Evolutionary conservation across 257 asterid species (phyloP).

Genomic region (Anisodus tanguticus): DNA sequence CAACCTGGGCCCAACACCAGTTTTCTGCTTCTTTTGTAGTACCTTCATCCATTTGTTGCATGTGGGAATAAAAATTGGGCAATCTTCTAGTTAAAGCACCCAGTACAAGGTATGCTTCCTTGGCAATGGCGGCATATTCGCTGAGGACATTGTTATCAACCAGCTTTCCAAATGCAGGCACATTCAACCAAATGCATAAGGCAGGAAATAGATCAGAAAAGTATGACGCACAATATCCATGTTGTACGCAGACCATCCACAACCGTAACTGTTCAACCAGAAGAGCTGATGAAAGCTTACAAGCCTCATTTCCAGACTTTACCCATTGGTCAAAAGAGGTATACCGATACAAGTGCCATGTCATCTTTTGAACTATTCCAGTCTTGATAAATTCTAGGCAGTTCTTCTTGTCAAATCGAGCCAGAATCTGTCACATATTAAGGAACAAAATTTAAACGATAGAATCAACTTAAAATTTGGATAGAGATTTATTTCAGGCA

Average conservation of each 20-base stretch:
- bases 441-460: background rate
- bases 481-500: conserved; percentile 21
- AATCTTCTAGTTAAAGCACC: conserved; percentile 69
- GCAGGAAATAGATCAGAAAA: conserved; percentile 68
- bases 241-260: conserved; percentile 72
- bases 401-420: conserved; percentile 59
- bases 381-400: conserved; percentile 61
- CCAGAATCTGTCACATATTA: conserved; percentile 71
- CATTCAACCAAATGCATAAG: conserved; percentile 74
- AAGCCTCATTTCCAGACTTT: conserved; percentile 65
- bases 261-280: conserved; percentile 87
- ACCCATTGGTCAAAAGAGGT: conserved; percentile 74
- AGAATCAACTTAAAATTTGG: conserved; percentile 13
- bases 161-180: conserved; percentile 65
- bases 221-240: conserved; percentile 70
- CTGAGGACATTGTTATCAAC: conserved; percentile 50
- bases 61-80: conserved; percentile 65
- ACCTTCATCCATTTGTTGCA: conserved; percentile 39
- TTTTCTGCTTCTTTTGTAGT: conserved; percentile 49
- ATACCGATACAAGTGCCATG: conserved; percentile 80
- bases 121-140: conserved; percentile 72
- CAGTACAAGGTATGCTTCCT: conserved; percentile 79
- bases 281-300: conserved; percentile 76
- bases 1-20: conserved; percentile 79
- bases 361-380: conserved; percentile 70